Conservation (phyloP, 2,329 filamentous ascomycete species). For the Colletotrichum somersetense region DNA sequence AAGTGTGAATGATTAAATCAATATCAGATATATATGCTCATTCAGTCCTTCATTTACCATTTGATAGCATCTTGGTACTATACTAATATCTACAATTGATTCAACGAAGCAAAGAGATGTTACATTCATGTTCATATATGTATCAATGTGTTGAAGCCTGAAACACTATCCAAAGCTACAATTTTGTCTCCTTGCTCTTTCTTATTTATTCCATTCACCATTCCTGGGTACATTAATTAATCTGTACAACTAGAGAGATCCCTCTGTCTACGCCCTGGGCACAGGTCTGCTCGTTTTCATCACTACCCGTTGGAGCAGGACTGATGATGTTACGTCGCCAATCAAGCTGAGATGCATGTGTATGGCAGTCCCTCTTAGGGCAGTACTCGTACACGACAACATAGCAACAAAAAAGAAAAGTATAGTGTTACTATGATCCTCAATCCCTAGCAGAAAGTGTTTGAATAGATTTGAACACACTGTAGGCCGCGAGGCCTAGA, state of each 20-base stretch:
- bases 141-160: not conserved
- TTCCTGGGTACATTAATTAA: no score
- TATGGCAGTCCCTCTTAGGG: not conserved
- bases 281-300: no score
- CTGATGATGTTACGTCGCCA: not conserved
- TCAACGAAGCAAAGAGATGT: not conserved
- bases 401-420: not conserved
- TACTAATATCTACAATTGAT: accelerated
- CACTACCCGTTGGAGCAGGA: not conserved
- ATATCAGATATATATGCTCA: not conserved
- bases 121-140: accelerated
- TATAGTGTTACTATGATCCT: not conserved
- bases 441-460: not conserved
- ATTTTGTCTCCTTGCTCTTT: not conserved
- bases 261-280: not conserved
- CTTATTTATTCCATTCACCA: not conserved
- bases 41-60: not conserved
- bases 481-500: not conserved
- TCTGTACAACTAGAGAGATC: not conserved
- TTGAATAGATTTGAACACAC: not conserved
- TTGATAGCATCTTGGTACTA: not conserved
- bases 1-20: no score
- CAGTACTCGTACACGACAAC: not conserved
- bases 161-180: not conserved
- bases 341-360: not conserved